Evolutionary conservation across 805 yeast genomes (phyloP).

Genomic region (Yamadazyma insecticola): DNA sequence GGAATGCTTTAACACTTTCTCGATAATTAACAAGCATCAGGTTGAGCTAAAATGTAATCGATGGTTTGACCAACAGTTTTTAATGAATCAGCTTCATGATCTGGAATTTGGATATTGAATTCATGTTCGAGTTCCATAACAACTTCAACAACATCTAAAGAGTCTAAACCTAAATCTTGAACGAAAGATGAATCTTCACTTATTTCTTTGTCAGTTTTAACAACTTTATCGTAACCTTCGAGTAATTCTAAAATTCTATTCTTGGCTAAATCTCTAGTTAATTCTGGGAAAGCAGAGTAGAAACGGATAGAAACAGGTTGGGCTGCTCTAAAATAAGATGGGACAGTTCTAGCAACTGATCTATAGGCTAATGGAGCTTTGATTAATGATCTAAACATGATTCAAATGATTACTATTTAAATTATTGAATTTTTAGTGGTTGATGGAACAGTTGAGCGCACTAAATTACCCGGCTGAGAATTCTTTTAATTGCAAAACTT

Average conservation of each 20-base stretch:
- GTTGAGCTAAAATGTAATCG: slow-evolving; percentile 38
- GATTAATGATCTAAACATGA: slow-evolving; percentile 9
- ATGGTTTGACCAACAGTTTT: slow-evolving; percentile 44
- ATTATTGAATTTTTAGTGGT: slow-evolving; percentile 5
- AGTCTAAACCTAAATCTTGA: slow-evolving; percentile 43
- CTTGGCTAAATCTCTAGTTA: slow-evolving; percentile 57
- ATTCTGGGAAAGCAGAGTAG: slow-evolving; percentile 57
- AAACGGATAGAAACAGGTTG: slow-evolving; percentile 16
- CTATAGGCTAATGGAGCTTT: slow-evolving; percentile 3
- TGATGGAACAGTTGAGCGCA: no score
- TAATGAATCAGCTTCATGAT: slow-evolving; percentile 41
- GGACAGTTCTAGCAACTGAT: not conserved
- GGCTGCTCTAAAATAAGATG: not conserved
- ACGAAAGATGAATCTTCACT: slow-evolving; percentile 31
- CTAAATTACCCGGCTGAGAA: no score
- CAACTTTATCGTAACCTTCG: slow-evolving; percentile 60
- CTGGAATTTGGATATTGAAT: slow-evolving; percentile 45
- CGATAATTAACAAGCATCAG: slow-evolving; percentile 33
- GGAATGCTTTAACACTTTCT: not conserved
- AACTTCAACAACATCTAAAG: slow-evolving; percentile 44
- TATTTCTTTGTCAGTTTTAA: slow-evolving; percentile 27
- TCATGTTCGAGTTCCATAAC: slow-evolving; percentile 46
- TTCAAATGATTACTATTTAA: no score
- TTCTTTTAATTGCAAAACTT: no score
- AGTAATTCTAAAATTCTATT: slow-evolving; percentile 61